Evolutionary conservation across 1,284 basidiomycete genomes (phyloP).

Genomic region (Rhizoctonia solani): DNA sequence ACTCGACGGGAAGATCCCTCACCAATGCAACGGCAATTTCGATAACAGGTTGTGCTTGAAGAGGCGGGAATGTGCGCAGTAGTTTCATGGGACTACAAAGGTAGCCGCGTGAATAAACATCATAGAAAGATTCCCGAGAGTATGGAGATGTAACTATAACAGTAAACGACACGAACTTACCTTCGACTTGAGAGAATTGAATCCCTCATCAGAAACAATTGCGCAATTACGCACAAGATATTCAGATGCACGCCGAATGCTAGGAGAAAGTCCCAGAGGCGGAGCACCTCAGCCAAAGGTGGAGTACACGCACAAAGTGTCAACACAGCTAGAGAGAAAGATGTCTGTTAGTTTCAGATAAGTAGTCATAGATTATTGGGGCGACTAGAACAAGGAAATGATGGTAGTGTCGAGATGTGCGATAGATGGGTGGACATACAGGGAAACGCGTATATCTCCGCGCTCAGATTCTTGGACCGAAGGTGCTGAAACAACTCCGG

Average conservation of each 20-base stretch:
- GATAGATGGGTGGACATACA: conserved; percentile 58
- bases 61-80: conserved; percentile 89
- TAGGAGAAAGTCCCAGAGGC: conserved; percentile 95
- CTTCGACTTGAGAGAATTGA: conserved; percentile 84
- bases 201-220: conserved; percentile 85
- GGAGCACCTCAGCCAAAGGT: conserved; percentile 89
- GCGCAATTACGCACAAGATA: conserved; percentile 94
- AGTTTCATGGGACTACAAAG: conserved; percentile 85
- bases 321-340: conserved; percentile 70
- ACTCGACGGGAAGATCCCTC: conserved; percentile 83
- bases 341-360: conserved; percentile 4
- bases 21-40: conserved; percentile 92
- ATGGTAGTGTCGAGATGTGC: conserved; percentile 18
- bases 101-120: not conserved
- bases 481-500: conserved; percentile 81
- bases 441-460: conserved; percentile 96
- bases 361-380: too few relatives aligned
- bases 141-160: too few relatives aligned
- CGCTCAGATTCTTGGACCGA: conserved; percentile 90
- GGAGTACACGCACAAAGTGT: conserved; percentile 97
- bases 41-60: conserved; percentile 86
- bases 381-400: not conserved
- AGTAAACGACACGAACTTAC: conserved; percentile 57
- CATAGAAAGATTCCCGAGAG: not conserved
- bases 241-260: conserved; percentile 97